phyloP scores from a whole-genome alignment of 2,329 filamentous ascomycete species.

The Delphinella strobiligena region DNA sequence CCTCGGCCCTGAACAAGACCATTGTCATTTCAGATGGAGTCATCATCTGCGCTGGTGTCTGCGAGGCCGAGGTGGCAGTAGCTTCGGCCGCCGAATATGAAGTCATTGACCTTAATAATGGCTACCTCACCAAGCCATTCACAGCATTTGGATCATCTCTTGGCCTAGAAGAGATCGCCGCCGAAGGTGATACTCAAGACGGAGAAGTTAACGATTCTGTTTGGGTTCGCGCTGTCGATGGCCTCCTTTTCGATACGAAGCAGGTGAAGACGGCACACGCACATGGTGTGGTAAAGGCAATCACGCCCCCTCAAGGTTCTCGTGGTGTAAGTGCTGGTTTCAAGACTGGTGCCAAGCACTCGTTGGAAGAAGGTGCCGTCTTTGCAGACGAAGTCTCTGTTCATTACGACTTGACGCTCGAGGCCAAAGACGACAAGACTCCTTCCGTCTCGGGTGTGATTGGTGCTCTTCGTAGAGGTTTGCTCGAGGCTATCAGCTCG shows the following conservation, averaged over 20 bases:
- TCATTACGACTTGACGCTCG: constrained; percentile 40
- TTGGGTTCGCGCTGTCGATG: constrained; percentile 46
- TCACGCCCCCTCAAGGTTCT: constrained; percentile 23
- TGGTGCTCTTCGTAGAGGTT: constrained; percentile 39
- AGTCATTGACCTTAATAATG: constrained; percentile 42
- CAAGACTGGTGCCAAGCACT: constrained; percentile 22
- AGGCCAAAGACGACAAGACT: constrained; percentile 32
- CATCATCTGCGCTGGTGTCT: constrained; percentile 46
- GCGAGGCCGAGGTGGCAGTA: constrained; percentile 31
- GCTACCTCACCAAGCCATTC: constrained; percentile 48
- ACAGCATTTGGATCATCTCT: constrained; percentile 49
- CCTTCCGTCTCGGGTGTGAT: constrained; percentile 44
- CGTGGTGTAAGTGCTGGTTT: constrained; percentile 28
- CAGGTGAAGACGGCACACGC: constrained; percentile 24
- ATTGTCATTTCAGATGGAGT: constrained; percentile 42
- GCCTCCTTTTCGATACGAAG: constrained; percentile 28
- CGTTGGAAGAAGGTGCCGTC: constrained; percentile 21
- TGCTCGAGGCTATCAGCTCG: constrained; percentile 38
- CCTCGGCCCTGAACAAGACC: constrained; percentile 19
- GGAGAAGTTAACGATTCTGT: constrained; percentile 37
- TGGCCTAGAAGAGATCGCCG: constrained; percentile 52
- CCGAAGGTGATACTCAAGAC: constrained; percentile 36
- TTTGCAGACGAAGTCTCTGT: constrained; percentile 27
- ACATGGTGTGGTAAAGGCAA: constrained; percentile 27
- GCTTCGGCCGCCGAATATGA: constrained; percentile 24